A percentile compares a stretch with the other conserved stretches of the same genome.
These are phyloP conservation scores for Trichoderma sp. DNA, from an alignment of 2,329 filamentous ascomycete genomes.

Conservation along the genomic window DNA sequence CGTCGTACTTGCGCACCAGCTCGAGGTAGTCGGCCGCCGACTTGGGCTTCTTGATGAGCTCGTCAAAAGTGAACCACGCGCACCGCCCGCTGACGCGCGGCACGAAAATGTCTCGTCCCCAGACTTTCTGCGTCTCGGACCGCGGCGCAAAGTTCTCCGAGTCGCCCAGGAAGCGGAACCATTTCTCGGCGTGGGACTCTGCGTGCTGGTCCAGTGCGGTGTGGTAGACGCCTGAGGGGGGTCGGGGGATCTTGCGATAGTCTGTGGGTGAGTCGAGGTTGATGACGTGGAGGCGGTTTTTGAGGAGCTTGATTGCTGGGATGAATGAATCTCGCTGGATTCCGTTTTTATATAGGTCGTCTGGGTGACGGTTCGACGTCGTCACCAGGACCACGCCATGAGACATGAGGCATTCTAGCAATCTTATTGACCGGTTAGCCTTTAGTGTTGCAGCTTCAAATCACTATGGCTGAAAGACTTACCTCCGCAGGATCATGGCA, in stretches of 20 bases:
- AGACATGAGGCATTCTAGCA: conserved; percentile 90
- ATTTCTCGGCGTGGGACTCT: conserved; percentile 81
- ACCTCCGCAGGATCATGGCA: conserved; percentile 92
- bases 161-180: conserved; percentile 94
- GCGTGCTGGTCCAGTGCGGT: conserved; percentile 81
- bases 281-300: conserved; percentile 80
- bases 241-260: conserved; percentile 94
- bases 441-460: not conserved
- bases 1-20: conserved; percentile 84
- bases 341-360: conserved; percentile 97
- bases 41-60: conserved; percentile 85
- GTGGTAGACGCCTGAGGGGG: conserved; percentile 92
- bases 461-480: conserved; percentile 17
- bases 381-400: conserved; percentile 97
- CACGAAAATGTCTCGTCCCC: conserved; percentile 88
- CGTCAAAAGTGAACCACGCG: conserved; percentile 89
- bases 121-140: conserved; percentile 78
- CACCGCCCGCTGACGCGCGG: conserved; percentile 85
- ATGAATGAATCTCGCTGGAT: conserved; percentile 95
- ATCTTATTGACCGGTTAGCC: conserved; percentile 46
- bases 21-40: conserved; percentile 96
- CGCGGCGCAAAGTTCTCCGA: conserved; percentile 75
- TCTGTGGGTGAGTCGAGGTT: conserved; percentile 95
- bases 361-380: conserved; percentile 93
- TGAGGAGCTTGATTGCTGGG: conserved; percentile 90